Conservation (phyloP, 108 stramenopile genomes). For the Fragilariopsis cylindrus region DNA sequence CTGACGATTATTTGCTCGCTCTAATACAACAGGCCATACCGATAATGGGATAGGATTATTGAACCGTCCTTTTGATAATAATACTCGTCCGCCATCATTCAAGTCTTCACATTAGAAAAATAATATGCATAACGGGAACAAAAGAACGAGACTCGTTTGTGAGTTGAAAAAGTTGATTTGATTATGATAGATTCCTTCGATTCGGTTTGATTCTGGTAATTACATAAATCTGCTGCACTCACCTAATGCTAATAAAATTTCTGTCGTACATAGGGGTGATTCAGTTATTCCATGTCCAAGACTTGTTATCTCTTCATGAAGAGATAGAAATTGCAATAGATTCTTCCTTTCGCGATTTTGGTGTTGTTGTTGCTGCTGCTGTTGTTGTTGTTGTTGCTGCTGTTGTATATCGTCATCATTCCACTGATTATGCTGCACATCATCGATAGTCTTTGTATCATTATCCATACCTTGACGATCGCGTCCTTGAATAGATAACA, state of each 20-base stretch:
- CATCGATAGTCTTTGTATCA: neutral
- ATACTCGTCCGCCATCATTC: slow-evolving; percentile 18
- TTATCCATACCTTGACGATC: too few relatives aligned
- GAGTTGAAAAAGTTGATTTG: neutral
- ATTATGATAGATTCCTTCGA: neutral
- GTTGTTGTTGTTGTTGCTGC: neutral
- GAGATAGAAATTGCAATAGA: neutral
- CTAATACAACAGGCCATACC: slow-evolving; percentile 16
- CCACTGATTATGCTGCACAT: neutral
- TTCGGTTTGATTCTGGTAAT: too few relatives aligned
- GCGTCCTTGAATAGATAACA: neutral
- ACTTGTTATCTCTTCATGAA: slow-evolving; percentile 10
- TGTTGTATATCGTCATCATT: neutral
- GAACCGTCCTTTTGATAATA: slow-evolving; percentile 9
- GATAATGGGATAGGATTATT: slow-evolving; percentile 3
- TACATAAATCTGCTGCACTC: neutral
- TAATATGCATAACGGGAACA: neutral
- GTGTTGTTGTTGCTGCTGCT: neutral
- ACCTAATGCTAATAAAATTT: slow-evolving; percentile 6
- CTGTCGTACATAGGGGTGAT: slow-evolving; percentile 5
- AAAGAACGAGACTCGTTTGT: neutral
- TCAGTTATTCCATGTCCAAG: slow-evolving; percentile 17
- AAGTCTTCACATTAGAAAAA: neutral
- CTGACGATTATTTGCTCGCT: slow-evolving; percentile 7
- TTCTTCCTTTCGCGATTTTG: neutral